phyloP scores from a whole-genome alignment of 345 rosid species.

The rapeseed (Brassica napus) region DNA sequence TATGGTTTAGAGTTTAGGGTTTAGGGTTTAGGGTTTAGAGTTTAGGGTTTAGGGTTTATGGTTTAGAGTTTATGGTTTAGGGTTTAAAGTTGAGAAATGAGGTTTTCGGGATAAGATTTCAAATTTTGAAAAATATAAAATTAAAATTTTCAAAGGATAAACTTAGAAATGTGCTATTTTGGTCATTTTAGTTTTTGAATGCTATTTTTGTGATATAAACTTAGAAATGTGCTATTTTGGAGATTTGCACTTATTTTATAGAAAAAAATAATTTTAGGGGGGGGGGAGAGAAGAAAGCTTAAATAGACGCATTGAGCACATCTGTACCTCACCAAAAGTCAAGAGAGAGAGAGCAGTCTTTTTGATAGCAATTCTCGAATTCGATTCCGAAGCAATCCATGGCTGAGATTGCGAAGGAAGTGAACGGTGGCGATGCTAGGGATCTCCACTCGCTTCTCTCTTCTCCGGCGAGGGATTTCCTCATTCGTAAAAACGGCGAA shows the following conservation, averaged over 20 bases:
- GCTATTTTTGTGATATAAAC: no score
- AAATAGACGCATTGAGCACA: not conserved
- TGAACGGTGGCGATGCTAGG: conserved; percentile 37
- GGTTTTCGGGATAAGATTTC: no score
- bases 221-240: no score
- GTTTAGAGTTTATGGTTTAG: no score
- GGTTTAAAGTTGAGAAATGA: no score
- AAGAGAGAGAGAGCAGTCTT: not conserved
- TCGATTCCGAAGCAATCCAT: conserved; percentile 4
- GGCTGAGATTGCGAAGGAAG: conserved; percentile 26
- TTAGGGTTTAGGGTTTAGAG: no score
- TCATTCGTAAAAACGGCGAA: conserved; percentile 61
- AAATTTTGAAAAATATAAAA: no score
- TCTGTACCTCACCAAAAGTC: not conserved
- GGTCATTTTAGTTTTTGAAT: no score
- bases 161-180: no score
- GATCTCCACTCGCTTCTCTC: conserved; percentile 51
- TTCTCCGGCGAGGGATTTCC: conserved; percentile 60
- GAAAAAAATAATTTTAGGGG: not conserved
- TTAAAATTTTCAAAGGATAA: no score
- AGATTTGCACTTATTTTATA: not conserved
- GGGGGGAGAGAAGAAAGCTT: not conserved
- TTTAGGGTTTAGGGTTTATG: no score
- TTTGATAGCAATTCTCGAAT: conserved; percentile 1
- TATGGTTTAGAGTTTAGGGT: no score